Evolutionary conservation across 2,329 filamentous ascomycete species (phyloP).

Genomic region (Drechslerella dactyloides): DNA sequence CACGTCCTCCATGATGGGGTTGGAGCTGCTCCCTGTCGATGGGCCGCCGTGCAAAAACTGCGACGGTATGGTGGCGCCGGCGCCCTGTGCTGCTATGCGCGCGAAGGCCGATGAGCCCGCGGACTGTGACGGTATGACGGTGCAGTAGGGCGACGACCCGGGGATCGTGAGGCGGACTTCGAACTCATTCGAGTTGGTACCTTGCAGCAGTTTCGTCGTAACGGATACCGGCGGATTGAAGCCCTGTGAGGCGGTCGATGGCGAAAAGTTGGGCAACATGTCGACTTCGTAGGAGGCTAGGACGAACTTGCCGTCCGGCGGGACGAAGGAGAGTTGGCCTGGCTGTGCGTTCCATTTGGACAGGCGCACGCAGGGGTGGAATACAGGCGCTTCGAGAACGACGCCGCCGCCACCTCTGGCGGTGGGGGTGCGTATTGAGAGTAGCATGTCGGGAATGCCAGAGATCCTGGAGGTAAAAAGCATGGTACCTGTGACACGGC

Average conservation of each 20-base stretch:
- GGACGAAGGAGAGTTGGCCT: constrained; percentile 92
- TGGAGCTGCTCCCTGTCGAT: constrained; percentile 50
- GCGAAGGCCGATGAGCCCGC: constrained; percentile 57
- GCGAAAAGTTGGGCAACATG: constrained; percentile 71
- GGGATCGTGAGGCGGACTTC: constrained; percentile 78
- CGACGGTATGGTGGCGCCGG: constrained; percentile 55
- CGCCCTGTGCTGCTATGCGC: constrained; percentile 42
- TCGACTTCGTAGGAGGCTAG: constrained; percentile 94
- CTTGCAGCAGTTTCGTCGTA: constrained; percentile 81
- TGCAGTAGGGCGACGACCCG: constrained; percentile 60
- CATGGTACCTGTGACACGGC: constrained; percentile 88
- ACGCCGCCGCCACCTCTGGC: constrained; percentile 56
- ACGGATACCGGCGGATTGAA: constrained; percentile 82
- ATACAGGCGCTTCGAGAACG: constrained; percentile 83
- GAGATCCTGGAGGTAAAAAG: constrained; percentile 95
- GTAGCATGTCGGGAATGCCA: constrained; percentile 85
- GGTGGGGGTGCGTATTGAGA: constrained; percentile 79
- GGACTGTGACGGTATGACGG: constrained; percentile 57
- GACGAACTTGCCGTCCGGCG: constrained; percentile 91
- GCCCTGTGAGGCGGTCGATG: constrained; percentile 63
- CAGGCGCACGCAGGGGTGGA: constrained; percentile 91
- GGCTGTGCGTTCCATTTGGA: constrained; percentile 87
- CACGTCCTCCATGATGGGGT: constrained; percentile 53
- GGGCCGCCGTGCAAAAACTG: constrained; percentile 60
- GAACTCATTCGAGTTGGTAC: constrained; percentile 78